Conservation (phyloP, 805 yeast genomes). For the Alloascoidea africana region DNA sequence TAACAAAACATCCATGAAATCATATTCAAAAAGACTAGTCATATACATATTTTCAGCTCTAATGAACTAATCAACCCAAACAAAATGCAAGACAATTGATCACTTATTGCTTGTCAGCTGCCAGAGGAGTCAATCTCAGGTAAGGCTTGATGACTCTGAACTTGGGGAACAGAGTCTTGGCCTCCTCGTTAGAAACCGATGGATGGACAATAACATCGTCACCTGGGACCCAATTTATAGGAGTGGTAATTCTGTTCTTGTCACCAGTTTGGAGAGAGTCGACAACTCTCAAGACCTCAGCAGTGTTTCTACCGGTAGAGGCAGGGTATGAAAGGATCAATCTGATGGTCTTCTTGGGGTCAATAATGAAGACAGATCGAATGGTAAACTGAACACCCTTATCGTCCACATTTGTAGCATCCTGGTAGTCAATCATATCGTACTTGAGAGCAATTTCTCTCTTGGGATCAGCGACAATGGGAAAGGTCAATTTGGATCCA, state of each 20-base stretch:
- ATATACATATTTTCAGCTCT: too few species aligned
- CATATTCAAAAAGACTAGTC: too few species aligned
- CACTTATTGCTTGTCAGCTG: constrained; percentile 6
- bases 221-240: constrained; percentile 86
- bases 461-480: constrained; percentile 80
- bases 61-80: too few species aligned
- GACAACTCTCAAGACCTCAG: constrained; percentile 82
- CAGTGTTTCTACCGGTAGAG: constrained; percentile 88
- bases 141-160: constrained; percentile 87
- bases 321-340: constrained; percentile 85
- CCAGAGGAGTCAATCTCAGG: constrained; percentile 51
- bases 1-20: too few species aligned
- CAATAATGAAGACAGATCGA: constrained; percentile 88
- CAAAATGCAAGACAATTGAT: too few species aligned
- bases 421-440: constrained; percentile 84
- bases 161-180: constrained; percentile 75
- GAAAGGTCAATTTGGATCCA: constrained; percentile 65
- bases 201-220: constrained; percentile 93
- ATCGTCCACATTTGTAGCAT: constrained; percentile 54
- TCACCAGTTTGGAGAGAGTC: constrained; percentile 86
- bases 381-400: constrained; percentile 78
- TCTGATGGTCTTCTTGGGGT: constrained; percentile 84
- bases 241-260: constrained; percentile 79
- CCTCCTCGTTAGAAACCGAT: constrained; percentile 67
- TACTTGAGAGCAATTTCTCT: constrained; percentile 71